A percentile compares a stretch with the other conserved stretches of the same genome.
Evolutionary conservation across 2,329 filamentous ascomycete species (phyloP).

Genomic region (Botrytis paeoniae): DNA sequence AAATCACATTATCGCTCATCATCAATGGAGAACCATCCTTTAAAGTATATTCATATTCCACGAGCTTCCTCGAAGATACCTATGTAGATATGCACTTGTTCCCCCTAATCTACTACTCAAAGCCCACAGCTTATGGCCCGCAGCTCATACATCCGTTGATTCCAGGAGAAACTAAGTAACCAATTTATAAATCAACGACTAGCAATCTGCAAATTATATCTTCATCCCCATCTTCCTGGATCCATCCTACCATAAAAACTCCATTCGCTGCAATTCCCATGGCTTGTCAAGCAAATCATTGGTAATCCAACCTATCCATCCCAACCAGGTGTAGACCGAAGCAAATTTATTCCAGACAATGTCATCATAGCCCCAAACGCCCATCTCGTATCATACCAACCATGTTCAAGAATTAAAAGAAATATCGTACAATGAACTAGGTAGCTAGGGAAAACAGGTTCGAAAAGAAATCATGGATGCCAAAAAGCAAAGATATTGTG

Average conservation of each 20-base stretch:
- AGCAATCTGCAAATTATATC: not conserved
- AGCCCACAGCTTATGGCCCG: not conserved
- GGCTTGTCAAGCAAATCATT: not conserved
- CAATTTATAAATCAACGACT: not conserved
- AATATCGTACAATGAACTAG: constrained; percentile 6
- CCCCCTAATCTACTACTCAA: not conserved
- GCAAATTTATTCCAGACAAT: not conserved
- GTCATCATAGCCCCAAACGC: not conserved
- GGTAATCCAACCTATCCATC: not conserved
- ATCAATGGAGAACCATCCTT: not conserved
- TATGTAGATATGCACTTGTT: not conserved
- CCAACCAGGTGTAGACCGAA: not conserved
- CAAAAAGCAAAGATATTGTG: not conserved
- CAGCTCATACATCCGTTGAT: not conserved
- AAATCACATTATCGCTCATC: not conserved
- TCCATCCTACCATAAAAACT: constrained; percentile 1
- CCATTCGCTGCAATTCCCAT: not conserved
- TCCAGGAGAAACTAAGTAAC: not conserved
- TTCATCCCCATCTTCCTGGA: not conserved
- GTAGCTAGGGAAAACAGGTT: not conserved
- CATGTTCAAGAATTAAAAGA: constrained; percentile 3
- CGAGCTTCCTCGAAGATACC: not conserved
- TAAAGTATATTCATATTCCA: not conserved
- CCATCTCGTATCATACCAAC: not conserved
- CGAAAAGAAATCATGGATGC: not conserved